Conservation (phyloP, 2,329 filamentous ascomycete species). For the Chrysosporium queenslandicum region DNA sequence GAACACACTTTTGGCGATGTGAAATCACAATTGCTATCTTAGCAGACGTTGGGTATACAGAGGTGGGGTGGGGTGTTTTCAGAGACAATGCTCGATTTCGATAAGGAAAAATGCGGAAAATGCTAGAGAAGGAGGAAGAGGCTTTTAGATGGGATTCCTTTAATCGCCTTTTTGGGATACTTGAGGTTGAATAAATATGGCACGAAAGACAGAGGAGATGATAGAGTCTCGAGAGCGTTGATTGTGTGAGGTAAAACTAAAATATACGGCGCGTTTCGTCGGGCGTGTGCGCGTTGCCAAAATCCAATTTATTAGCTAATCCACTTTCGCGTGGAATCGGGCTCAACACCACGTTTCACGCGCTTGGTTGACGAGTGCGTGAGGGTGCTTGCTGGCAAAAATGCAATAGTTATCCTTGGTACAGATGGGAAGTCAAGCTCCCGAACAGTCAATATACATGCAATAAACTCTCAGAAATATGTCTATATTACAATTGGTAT, state of each 20-base stretch:
- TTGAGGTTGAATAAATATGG: neutral
- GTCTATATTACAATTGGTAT: no score
- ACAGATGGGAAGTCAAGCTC: no score
- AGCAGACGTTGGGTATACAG: neutral
- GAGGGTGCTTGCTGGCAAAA: no score
- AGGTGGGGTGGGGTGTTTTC: neutral
- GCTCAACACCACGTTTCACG: no score
- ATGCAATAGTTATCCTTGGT: no score
- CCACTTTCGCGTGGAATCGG: neutral
- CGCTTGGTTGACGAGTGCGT: no score
- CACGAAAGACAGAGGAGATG: no score
- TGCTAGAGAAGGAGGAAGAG: neutral
- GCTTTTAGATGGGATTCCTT: neutral
- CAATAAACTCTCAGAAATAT: no score
- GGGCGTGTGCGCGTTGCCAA: constrained; percentile 6
- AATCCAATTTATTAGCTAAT: neutral
- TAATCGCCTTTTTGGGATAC: no score
- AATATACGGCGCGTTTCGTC: neutral
- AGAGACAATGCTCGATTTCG: neutral
- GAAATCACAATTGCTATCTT: neutral
- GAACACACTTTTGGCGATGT: constrained; percentile 6
- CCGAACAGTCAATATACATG: no score
- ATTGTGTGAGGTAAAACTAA: neutral
- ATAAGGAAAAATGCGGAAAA: neutral
- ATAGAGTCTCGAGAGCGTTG: neutral